Evolutionary conservation across 306 rosid species (phyloP), one percentile per base, ranked within the genome.

Genomic region (Gynostemma pentaphyllum): DNA sequence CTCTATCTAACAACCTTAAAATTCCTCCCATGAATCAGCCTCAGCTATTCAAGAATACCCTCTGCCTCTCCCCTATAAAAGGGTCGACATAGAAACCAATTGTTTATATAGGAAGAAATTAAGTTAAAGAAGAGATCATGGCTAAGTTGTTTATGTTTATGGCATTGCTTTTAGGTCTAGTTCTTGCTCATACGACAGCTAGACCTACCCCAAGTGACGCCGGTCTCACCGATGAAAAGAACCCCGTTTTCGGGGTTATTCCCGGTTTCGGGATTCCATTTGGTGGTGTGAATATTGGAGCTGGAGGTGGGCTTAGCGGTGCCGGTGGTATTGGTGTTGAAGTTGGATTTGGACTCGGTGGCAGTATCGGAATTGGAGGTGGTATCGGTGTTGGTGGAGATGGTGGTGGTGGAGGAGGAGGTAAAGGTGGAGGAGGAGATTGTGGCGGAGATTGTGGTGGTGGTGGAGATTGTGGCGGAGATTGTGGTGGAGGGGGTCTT

Each of bases 221-320:
- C 3, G 84, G 81, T 28, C 21, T 83, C 45, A 66, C 67, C 44
- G 94, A 88, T 70, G 78, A 85, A 57, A 88, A 88, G 85, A 88
- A 85, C 78, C 26, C 86, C 57, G 0, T 73, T 36, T 9, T 55
- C 34, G 79, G 4, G 89, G 87, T 3, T 80, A 46, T 63, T 56
- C 83, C 2, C 4, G 6, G 16, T 51, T 70, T 71, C 48, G 94
- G 89, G 1, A 61, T 82, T 7, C 94, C 96, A 4, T 77, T 76
- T 16, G 88, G 72, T 26, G 96, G 94, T 37, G 52, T 18, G 0
- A 86, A 84, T 0, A 89, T 76, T 0, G 88, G 81, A 44, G 1
- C 78, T 3, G 77, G 80, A 2, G 64, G 62, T 5, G 85, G 83
- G 0, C 18, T 41, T 12, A 80, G 83, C 0, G 83, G 79, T 5